Percentiles rank a stretch among this genome's conserved stretches.
These are phyloP conservation scores for Hemileia vastatrix DNA, from an alignment of 1,284 basidiomycete genomes.

Conservation along the genomic window DNA sequence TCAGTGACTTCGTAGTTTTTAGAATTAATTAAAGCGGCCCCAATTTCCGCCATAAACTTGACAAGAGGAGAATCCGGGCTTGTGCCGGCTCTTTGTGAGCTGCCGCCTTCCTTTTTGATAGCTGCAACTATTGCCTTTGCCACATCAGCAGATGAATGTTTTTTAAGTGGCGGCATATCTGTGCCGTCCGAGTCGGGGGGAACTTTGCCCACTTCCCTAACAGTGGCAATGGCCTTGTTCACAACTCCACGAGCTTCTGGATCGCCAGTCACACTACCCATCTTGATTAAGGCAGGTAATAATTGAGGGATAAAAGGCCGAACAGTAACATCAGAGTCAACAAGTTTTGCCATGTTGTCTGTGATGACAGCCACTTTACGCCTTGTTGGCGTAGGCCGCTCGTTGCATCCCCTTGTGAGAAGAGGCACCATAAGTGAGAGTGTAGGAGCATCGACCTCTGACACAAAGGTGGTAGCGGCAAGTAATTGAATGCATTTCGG, in stretches of 20 bases:
- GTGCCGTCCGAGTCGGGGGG: slow-evolving; percentile 69
- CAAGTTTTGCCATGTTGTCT: slow-evolving; percentile 98
- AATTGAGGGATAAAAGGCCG: slow-evolving; percentile 93
- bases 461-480: slow-evolving; percentile 99
- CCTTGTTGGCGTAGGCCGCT: slow-evolving; percentile 90
- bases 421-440: slow-evolving; percentile 99
- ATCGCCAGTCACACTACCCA: slow-evolving; percentile 81
- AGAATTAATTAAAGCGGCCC: slow-evolving; percentile 71
- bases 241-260: slow-evolving; percentile 88
- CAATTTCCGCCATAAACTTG: slow-evolving; percentile 67
- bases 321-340: slow-evolving; percentile 87
- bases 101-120: slow-evolving; percentile 69
- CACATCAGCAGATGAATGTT: slow-evolving; percentile 59
- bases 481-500: slow-evolving; percentile 91
- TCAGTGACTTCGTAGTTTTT: slow-evolving; percentile 84
- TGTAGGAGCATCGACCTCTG: slow-evolving; percentile 97
- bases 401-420: slow-evolving; percentile 83
- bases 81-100: slow-evolving; percentile 45
- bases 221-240: slow-evolving; percentile 76
- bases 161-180: slow-evolving; percentile 71
- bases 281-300: slow-evolving; percentile 86
- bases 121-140: slow-evolving; percentile 59
- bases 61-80: slow-evolving; percentile 49
- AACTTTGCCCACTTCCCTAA: slow-evolving; percentile 84
- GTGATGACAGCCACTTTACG: slow-evolving; percentile 93